These are phyloP conservation scores for Myxozyma melibiosi DNA, from an alignment of 805 yeast genomes.

Conservation along the genomic window DNA sequence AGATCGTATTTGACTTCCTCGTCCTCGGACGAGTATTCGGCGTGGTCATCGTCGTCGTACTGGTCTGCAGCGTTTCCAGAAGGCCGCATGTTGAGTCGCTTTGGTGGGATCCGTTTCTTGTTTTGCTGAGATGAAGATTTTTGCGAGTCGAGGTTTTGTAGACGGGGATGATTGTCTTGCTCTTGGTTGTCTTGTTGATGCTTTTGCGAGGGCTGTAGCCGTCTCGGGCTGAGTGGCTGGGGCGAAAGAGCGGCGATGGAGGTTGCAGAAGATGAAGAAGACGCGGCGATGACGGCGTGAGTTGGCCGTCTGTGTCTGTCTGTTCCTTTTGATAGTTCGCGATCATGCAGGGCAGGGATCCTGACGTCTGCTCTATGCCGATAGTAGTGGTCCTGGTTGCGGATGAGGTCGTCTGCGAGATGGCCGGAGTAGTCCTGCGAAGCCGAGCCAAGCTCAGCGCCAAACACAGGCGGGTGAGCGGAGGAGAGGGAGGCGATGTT, in stretches of 20 bases:
- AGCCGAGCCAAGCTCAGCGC: background rate
- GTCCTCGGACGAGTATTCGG: background rate
- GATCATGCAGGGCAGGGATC: background rate
- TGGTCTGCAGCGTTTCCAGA: background rate
- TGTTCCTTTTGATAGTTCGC: background rate
- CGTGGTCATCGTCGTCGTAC: background rate
- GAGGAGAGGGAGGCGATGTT: slow-evolving; percentile 17
- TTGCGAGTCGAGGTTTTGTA: no score
- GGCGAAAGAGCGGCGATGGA: no score
- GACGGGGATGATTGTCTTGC: no score
- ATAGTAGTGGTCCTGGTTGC: slow-evolving; percentile 17
- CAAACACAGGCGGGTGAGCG: slow-evolving; percentile 13
- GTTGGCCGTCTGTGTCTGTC: background rate
- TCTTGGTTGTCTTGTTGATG: no score
- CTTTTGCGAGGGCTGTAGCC: no score
- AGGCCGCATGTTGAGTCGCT: no score
- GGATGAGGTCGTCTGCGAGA: slow-evolving; percentile 24
- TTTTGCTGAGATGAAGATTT: no score
- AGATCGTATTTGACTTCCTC: slow-evolving; percentile 19
- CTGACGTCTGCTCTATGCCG: slow-evolving; percentile 9
- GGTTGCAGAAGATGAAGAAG: background rate
- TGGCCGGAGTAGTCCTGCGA: slow-evolving; percentile 7
- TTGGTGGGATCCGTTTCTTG: no score
- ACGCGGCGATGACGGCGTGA: background rate
- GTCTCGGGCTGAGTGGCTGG: no score